These are phyloP conservation scores for Heterobasidion irregulare DNA, from an alignment of 1,284 basidiomycete genomes.

Conservation along the genomic window DNA sequence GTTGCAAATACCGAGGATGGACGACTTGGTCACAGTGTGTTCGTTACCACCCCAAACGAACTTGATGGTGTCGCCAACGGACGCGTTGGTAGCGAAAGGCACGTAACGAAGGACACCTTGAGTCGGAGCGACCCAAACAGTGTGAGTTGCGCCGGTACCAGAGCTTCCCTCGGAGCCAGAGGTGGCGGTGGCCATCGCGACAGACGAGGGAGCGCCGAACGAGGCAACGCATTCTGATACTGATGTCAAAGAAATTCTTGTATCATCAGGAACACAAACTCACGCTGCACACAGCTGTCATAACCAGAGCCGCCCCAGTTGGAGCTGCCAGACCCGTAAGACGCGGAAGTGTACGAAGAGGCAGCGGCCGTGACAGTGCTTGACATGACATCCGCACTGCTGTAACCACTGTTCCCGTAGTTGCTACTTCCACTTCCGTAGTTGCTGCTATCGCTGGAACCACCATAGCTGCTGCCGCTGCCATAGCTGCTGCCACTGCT, in stretches of 20 bases:
- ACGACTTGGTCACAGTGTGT: slow-evolving; percentile 74
- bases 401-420: too few relatives aligned
- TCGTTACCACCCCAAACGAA: slow-evolving; percentile 68
- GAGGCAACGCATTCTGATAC: slow-evolving; percentile 54
- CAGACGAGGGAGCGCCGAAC: slow-evolving; percentile 35
- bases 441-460: background rate
- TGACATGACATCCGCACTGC: too few relatives aligned
- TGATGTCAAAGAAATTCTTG: background rate
- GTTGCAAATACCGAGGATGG: slow-evolving; percentile 60
- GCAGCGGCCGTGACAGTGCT: slow-evolving; percentile 10
- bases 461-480: background rate
- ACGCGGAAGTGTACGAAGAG: slow-evolving; percentile 12
- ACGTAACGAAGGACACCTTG: slow-evolving; percentile 69
- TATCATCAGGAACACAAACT: slow-evolving; percentile 20
- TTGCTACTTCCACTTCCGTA: background rate
- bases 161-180: slow-evolving; percentile 16
- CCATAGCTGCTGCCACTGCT: slow-evolving; percentile 18
- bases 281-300: slow-evolving; percentile 64
- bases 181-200: slow-evolving; percentile 23
- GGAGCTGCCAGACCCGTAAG: slow-evolving; percentile 59
- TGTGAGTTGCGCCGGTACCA: slow-evolving; percentile 53
- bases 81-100: slow-evolving; percentile 66
- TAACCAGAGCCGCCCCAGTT: slow-evolving; percentile 53
- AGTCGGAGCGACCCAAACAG: slow-evolving; percentile 67
- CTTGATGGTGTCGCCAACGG: slow-evolving; percentile 65